Base-by-base conservation (phyloP, 495 filamentous ascomycete genomes). In the Penicillium bialowiezense region DNA sequence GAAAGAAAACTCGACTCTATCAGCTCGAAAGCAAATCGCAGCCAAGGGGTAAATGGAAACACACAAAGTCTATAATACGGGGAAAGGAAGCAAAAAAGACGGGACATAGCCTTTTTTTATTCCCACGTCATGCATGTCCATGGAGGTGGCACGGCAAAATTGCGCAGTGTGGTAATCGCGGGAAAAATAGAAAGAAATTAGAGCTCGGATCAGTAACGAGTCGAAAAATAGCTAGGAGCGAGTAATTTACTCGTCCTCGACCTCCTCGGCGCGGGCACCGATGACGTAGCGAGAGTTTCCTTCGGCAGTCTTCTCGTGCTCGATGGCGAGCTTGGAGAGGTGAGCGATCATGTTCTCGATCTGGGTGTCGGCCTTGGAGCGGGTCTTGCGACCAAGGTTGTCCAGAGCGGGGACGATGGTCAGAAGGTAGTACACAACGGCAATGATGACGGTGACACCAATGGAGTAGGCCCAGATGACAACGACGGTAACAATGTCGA, bases 261-360 rank as follows among this genome's bases (percentile, higher is more conserved):
- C 79, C 39, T 81, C 81, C n/a, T 77, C 75, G 37, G 82, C 72
- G 65, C 80, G 83, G 47, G 79, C 70, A 48, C 73, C 77, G 33
- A 90, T 62, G 58, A 78, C 73, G 71, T 78, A 89, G 42, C 82
- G 73, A 56, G 72, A 70, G 40, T 73, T 75, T 62, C 83, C 82
- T 48, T 79, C 64, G 29, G 68, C 65, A 47, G 76, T 75, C 38
- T 54, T 71, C 71, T 87, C 85, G 67, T 87, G 85, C 68, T 86
- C 82, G 47, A 90, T 68, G 44, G 87, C 83, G 40, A 90, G 76
- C 76, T 89, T 89, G 75, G 80, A 81, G 37, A 91, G 73, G 65
- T 86, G 83, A 34, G 75, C 78, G 62, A 91, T 77, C 70, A 88
- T 84, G 73, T 91, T 89, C 84, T 91, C 87, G 70, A 90, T 85